Evolutionary conservation across 2,329 filamentous ascomycete species (phyloP), one percentile per base, ranked within the genome.

Genomic region (Hymenoscyphus fructigenus): DNA sequence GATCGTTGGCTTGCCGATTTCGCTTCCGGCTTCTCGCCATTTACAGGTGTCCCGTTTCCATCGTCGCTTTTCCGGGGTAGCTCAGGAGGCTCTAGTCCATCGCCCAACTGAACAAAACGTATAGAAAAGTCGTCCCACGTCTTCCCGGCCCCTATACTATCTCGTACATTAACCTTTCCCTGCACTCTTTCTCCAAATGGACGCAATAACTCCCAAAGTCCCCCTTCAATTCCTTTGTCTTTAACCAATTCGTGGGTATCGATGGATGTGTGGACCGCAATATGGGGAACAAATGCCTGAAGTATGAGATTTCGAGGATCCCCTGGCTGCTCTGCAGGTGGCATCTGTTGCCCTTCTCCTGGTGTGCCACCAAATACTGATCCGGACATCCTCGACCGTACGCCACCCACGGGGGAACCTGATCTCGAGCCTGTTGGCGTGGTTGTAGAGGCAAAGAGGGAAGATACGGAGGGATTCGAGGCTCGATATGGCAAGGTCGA

Each of bases 81-180:
- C 61, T 84, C 81, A 1, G 83, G 82, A 59, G 80, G 77, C 70
- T 86, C 84, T 17, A 87, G 74, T 26, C 83, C 81, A 69, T 85
- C 81, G 1, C 87, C 88, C 62, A 96, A 85, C 65, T 87, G 85
- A 5, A 90, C 88, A 76, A 99, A 97, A 63, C 92, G 89, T 65
- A 99, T 85, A 0, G 92, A 90, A 77, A 93, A 99, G 76, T 98
- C 93, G 63, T 97, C 94, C 80, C 91, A 94, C 47, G 87, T 85
- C 74, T 88, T 88, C 75, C 92, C 93, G 55, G 89, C 86, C 9
- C 95, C 94, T 70, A 91, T 88, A 75, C 93, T 97, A 78, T 99
- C 95, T 72, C 95, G 84, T 63, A 98, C 89, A 3, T 91, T 91
- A 60, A 99, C 90, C 74, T 95, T 96, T 34, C 95, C 95, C 59